These are phyloP conservation scores for Erodium trifolium DNA, from an alignment of 441 rosid genomes.

Conservation along the genomic window DNA sequence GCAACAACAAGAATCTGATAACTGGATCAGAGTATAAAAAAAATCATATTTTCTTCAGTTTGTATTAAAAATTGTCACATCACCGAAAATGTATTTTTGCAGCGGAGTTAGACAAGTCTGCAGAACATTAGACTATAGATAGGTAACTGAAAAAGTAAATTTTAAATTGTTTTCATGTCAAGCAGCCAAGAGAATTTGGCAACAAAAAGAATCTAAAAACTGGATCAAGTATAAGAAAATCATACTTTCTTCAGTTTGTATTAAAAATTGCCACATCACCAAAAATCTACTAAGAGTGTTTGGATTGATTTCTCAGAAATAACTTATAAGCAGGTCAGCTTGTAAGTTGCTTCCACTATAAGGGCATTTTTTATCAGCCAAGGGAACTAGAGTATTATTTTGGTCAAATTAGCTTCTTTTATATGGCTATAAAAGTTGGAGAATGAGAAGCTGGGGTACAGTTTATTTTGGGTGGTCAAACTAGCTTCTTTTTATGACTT, in stretches of 20 bases:
- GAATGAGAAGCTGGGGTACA: too few species aligned
- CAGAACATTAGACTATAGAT: neutral
- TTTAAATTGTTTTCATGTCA: neutral
- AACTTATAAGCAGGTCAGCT: too few species aligned
- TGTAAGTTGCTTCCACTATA: too few species aligned
- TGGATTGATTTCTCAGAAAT: too few species aligned
- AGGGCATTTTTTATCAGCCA: too few species aligned
- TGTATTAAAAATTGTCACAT: neutral
- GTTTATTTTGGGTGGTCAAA: too few species aligned
- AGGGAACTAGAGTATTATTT: too few species aligned
- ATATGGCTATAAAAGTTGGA: too few species aligned
- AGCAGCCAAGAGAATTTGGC: neutral
- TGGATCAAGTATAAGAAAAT: neutral
- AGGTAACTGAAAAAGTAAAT: neutral
- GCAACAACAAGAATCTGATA: neutral
- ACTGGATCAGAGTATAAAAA: neutral
- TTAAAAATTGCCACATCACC: neutral
- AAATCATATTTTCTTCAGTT: neutral
- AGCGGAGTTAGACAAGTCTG: too few species aligned
- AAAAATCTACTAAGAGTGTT: neutral
- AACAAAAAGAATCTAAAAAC: neutral
- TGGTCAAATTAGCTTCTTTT: too few species aligned
- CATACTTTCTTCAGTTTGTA: neutral
- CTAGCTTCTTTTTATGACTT: too few species aligned
- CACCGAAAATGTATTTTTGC: neutral